Evolutionary conservation across 139 green algal genomes (phyloP).

Genomic region (Astrephomene gubernaculifera): DNA sequence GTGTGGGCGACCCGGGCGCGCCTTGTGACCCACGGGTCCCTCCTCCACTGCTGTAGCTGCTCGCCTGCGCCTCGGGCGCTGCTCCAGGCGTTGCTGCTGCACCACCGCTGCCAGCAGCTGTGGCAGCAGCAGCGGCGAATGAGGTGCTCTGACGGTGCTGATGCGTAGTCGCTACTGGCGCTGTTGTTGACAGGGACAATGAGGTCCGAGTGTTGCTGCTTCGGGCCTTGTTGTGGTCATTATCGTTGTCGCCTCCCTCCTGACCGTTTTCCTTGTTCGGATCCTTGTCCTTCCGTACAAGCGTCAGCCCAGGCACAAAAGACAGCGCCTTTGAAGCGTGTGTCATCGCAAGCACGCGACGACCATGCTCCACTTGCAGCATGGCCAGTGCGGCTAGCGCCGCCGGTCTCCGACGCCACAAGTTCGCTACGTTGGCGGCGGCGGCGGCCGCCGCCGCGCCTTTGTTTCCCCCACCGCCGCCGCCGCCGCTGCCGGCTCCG

Average conservation of each 20-base stretch:
- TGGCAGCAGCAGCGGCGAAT: too few species aligned
- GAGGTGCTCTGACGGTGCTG: too few species aligned
- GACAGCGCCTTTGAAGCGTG: slow-evolving; percentile 22
- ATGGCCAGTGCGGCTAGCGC: slow-evolving; percentile 8
- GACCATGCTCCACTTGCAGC: slow-evolving; percentile 24
- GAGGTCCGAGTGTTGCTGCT: not conserved
- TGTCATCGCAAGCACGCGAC: not conserved
- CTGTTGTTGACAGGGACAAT: not conserved
- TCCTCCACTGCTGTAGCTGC: too few species aligned
- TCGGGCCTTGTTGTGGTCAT: not conserved
- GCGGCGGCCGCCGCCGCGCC: not conserved
- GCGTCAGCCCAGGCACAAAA: not conserved
- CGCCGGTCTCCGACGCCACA: slow-evolving; percentile 15
- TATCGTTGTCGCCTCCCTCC: not conserved
- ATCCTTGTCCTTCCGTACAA: not conserved
- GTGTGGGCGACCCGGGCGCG: not conserved
- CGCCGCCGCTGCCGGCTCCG: not conserved
- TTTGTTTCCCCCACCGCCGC: too few species aligned
- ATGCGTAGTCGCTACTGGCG: too few species aligned
- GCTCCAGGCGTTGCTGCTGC: too few species aligned
- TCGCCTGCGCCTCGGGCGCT: too few species aligned
- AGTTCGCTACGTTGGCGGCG: not conserved
- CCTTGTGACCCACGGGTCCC: not conserved
- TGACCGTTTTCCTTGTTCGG: not conserved
- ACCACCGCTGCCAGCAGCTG: too few species aligned